Percentiles rank a stretch among this genome's conserved stretches.
These are phyloP conservation scores for Amaranthus cruentus DNA, from an alignment of 148 eudicot species.

Conservation along the genomic window DNA sequence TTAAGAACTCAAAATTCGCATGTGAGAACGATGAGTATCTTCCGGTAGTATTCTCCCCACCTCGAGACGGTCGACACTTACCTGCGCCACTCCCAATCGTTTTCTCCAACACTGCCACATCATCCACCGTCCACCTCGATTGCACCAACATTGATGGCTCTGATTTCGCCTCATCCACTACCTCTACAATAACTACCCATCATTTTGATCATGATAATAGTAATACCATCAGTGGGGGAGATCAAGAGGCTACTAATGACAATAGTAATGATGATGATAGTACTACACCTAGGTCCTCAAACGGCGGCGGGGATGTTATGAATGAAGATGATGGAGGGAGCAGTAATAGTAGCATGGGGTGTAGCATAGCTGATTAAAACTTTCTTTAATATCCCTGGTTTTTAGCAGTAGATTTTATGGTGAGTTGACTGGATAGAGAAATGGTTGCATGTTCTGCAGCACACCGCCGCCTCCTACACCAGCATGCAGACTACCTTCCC, in stretches of 20 bases:
- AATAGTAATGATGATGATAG: background rate
- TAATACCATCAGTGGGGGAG: no score
- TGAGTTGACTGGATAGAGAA: slow-evolving; percentile 19
- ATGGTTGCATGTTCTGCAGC: slow-evolving; percentile 18
- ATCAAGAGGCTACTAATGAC: background rate
- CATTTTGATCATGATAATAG: background rate
- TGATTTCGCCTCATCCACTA: slow-evolving; percentile 4
- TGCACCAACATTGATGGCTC: slow-evolving; percentile 2
- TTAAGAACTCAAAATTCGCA: slow-evolving; percentile 94
- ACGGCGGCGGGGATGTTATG: no score
- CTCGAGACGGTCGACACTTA: slow-evolving; percentile 70
- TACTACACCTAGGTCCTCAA: no score
- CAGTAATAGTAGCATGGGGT: slow-evolving; percentile 12
- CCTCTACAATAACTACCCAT: background rate
- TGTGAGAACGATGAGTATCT: slow-evolving; percentile 77
- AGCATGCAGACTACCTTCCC: slow-evolving; percentile 4
- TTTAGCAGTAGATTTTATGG: background rate
- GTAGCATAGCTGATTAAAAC: slow-evolving; percentile 10
- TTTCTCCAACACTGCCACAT: slow-evolving; percentile 9
- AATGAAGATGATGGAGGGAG: background rate
- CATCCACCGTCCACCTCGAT: slow-evolving; percentile 12
- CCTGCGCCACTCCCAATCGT: slow-evolving; percentile 62
- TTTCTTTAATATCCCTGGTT: background rate
- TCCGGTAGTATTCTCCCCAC: slow-evolving; percentile 80
- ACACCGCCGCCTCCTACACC: slow-evolving; percentile 26